phyloP scores from a whole-genome alignment of 73 alveolate species.

The Uronychia binucleata region DNA sequence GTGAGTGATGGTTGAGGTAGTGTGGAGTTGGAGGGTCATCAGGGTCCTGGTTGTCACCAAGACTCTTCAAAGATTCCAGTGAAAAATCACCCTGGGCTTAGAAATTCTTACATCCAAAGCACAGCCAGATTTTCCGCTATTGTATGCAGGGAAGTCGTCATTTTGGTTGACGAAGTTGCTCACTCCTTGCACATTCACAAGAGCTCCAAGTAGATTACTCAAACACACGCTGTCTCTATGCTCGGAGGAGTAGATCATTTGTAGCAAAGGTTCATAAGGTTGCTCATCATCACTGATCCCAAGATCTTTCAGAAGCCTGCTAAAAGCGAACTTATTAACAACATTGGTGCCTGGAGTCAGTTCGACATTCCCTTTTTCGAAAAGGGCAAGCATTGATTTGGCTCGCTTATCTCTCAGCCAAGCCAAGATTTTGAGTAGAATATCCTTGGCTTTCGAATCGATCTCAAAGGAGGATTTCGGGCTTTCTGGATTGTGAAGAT shows the following conservation, averaged over 20 bases:
- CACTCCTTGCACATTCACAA: not conserved
- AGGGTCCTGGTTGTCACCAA: no score
- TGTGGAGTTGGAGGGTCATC: no score
- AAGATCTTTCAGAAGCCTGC: not conserved
- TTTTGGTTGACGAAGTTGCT: not conserved
- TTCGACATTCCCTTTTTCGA: not conserved
- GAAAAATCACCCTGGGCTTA: not conserved
- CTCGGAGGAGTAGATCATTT: not conserved
- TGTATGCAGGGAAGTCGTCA: not conserved
- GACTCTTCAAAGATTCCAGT: not conserved
- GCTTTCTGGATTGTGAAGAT: not conserved
- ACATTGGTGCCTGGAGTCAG: not conserved
- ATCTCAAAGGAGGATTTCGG: not conserved
- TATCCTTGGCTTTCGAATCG: not conserved
- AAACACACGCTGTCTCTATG: not conserved
- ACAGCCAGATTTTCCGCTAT: not conserved
- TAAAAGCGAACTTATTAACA: not conserved
- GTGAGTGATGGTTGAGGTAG: no score
- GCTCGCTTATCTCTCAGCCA: not conserved
- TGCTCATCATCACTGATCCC: not conserved
- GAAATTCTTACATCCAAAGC: not conserved
- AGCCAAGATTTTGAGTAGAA: not conserved
- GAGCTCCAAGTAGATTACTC: not conserved
- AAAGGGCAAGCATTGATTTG: not conserved
- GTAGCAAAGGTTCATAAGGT: not conserved